These are phyloP conservation scores for Berkeleyomyces basicola DNA, from an alignment of 2,329 filamentous ascomycete genomes.

Conservation along the genomic window DNA sequence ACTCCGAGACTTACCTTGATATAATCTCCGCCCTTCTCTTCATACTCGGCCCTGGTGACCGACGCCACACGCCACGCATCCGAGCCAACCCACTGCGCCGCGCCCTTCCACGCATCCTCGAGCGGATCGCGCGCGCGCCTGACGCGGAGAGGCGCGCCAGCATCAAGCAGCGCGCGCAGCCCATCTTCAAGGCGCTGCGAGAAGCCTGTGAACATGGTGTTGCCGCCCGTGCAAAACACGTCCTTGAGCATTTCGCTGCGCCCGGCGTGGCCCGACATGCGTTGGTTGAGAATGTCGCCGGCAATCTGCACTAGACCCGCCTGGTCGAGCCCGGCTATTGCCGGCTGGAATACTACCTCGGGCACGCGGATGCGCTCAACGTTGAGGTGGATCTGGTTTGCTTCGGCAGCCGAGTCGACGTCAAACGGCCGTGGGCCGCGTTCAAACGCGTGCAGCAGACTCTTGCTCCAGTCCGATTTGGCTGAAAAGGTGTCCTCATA, in stretches of 20 bases:
- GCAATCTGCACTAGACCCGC: slow-evolving; percentile 86
- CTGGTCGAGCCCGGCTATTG: slow-evolving; percentile 84
- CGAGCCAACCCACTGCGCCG: slow-evolving; percentile 63
- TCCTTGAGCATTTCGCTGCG: slow-evolving; percentile 62
- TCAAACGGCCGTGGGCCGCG: slow-evolving; percentile 81
- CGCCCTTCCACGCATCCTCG: slow-evolving; percentile 85
- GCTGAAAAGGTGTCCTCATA: slow-evolving; percentile 86
- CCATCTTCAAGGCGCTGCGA: slow-evolving; percentile 65
- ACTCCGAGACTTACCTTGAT: slow-evolving; percentile 45
- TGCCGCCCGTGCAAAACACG: slow-evolving; percentile 89
- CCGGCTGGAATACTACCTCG: slow-evolving; percentile 83
- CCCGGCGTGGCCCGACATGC: slow-evolving; percentile 42
- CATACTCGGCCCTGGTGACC: slow-evolving; percentile 66
- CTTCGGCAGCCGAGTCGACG: slow-evolving; percentile 57
- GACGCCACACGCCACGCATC: slow-evolving; percentile 44
- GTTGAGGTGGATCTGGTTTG: slow-evolving; percentile 84
- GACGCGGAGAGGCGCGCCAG: slow-evolving; percentile 49
- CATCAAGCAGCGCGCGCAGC: slow-evolving; percentile 54
- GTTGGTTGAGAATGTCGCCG: slow-evolving; percentile 73
- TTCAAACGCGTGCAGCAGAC: slow-evolving; percentile 73
- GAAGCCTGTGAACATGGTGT: slow-evolving; percentile 72
- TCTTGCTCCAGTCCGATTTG: slow-evolving; percentile 90
- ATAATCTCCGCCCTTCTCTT: slow-evolving; percentile 87
- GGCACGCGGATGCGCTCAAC: slow-evolving; percentile 90
- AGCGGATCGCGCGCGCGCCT: slow-evolving; percentile 60